Evolutionary conservation across 495 filamentous ascomycete genomes (phyloP).

Genomic region (Bacidia rubella): DNA sequence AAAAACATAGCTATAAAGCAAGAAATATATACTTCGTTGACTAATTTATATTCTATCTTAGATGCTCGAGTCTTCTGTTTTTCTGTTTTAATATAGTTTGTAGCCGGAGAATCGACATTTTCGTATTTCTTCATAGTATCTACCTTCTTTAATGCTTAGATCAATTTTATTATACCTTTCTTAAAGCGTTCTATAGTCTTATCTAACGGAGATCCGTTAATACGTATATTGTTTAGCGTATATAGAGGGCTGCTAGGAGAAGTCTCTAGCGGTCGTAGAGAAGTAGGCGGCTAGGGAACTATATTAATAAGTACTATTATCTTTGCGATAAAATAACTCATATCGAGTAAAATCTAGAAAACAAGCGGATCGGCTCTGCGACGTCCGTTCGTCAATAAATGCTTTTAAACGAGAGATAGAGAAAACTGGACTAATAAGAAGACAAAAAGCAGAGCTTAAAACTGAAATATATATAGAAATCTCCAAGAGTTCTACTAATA

Average conservation of each 20-base stretch:
- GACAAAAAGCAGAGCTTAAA: too few relatives aligned
- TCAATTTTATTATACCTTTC: constrained; percentile 4
- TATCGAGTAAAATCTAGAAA: too few relatives aligned
- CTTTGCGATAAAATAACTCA: too few relatives aligned
- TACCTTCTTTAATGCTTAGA: constrained; percentile 8
- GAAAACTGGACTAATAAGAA: too few relatives aligned
- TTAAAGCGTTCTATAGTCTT: constrained; percentile 8
- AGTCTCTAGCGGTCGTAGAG: constrained; percentile 7
- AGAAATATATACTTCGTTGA: constrained; percentile 7
- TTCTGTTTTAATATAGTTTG: constrained; percentile 6
- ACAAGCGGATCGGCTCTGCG: too few relatives aligned
- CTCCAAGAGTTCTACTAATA: too few relatives aligned
- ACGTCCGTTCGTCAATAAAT: too few relatives aligned
- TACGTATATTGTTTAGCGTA: constrained; percentile 2
- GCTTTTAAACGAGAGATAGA: too few relatives aligned
- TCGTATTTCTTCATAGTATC: constrained; percentile 4
- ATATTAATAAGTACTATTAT: too few relatives aligned
- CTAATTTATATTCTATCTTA: constrained; percentile 10
- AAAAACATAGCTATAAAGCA: constrained; percentile 2
- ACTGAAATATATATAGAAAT: too few relatives aligned
- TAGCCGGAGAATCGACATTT: not conserved
- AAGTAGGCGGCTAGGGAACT: constrained; percentile 4
- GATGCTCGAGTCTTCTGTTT: constrained; percentile 4
- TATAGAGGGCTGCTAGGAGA: constrained; percentile 3
- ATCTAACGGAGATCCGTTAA: not conserved